Conservation (phyloP, 140 eudicot species). For the Artemisia princeps region DNA sequence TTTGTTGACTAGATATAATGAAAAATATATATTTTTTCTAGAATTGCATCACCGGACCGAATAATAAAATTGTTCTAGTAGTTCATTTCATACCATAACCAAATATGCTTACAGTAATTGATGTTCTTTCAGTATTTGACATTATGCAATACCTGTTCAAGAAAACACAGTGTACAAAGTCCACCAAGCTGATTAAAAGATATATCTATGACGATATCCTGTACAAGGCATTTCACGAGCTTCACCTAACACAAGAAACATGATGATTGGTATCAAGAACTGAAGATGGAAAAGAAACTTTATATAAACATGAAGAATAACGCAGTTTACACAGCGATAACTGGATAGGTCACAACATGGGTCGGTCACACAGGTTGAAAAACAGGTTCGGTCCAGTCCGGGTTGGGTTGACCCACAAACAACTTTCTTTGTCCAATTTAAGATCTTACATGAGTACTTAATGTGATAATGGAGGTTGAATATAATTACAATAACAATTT, state of each 20-base stretch:
- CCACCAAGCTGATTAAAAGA: slow-evolving; percentile 97
- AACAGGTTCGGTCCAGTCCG: no score
- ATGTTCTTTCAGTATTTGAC: background rate
- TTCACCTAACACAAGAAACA: slow-evolving; percentile 60
- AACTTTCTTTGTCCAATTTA: no score
- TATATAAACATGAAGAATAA: background rate
- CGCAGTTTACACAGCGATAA: background rate
- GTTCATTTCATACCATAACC: background rate
- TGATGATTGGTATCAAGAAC: slow-evolving; percentile 6
- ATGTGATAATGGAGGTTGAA: no score
- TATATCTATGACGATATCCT: slow-evolving; percentile 66
- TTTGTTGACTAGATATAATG: background rate
- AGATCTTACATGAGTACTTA: no score
- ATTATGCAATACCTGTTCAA: slow-evolving; percentile 67
- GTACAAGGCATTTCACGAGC: slow-evolving; percentile 87
- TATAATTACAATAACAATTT: no score
- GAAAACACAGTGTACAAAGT: slow-evolving; percentile 83
- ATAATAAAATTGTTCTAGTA: background rate
- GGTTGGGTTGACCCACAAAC: no score
- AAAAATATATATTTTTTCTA: no score
- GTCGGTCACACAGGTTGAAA: background rate
- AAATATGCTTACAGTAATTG: slow-evolving; percentile 7
- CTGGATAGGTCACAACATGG: background rate
- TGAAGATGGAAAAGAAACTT: background rate
- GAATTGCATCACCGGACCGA: background rate